These are phyloP conservation scores for Pleurotus platypus DNA, from an alignment of 768 basidiomycete genomes.

Conservation along the genomic window DNA sequence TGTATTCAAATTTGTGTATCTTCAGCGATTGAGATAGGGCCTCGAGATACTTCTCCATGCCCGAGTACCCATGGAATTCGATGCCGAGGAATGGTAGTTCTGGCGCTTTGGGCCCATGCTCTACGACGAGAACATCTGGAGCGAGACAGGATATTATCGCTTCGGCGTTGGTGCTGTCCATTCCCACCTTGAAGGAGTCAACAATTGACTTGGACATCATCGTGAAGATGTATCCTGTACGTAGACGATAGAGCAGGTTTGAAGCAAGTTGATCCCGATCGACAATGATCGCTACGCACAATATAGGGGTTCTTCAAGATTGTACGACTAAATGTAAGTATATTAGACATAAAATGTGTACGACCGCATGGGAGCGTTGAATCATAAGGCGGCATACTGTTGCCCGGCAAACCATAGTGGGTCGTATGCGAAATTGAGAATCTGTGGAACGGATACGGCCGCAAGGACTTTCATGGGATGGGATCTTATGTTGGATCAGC, in stretches of 20 bases:
- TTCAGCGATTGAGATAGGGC: neutral
- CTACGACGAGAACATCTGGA: neutral
- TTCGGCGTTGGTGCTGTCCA: neutral
- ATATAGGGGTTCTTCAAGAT: too few species aligned
- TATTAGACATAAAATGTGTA: neutral
- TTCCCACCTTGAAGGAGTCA: neutral
- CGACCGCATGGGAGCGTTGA: neutral
- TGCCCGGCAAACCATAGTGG: constrained; percentile 4
- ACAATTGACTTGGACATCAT: neutral
- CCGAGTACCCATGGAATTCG: neutral
- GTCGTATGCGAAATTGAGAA: neutral
- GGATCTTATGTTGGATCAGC: too few species aligned
- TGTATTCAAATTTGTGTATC: neutral
- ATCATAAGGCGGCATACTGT: constrained; percentile 6
- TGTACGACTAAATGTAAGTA: too few species aligned
- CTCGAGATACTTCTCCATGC: neutral
- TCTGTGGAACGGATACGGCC: constrained; percentile 1
- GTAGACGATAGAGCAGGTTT: too few species aligned
- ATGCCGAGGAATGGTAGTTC: constrained; percentile 3
- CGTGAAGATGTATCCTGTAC: too few species aligned
- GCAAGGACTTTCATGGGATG: neutral
- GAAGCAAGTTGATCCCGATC: too few species aligned
- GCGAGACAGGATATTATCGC: neutral
- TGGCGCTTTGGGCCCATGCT: neutral
- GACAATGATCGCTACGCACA: too few species aligned